Base-by-base conservation (phyloP, 345 rosid species). In the Erucastrum elatum region DNA sequence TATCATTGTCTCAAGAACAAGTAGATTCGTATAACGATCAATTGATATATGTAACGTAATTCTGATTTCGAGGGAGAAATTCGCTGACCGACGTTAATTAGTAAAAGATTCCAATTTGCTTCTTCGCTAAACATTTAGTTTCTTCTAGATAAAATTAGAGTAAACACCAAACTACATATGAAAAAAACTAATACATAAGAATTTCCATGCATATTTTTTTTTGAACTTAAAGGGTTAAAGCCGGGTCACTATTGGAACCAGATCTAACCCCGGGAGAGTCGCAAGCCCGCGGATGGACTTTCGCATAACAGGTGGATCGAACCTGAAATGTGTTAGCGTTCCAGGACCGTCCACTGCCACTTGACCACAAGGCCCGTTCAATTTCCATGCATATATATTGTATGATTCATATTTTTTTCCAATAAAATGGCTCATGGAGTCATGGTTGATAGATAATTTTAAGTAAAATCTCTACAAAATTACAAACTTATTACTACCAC, bases 1-100 rank as follows among this genome's bases (percentile, higher is more conserved):
- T 74, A 71, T 53, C 3, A 64, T 53, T n/a, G 59, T 34, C 26
- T 77, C 60, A 77, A 13, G 46, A 77, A 71, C 81, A 71, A 71
- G 66, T 25, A 63, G 64, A 60, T 27, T 27, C 15, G 64, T 34
- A 39, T 34, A 16, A 66, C 61, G 37, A 71, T 39, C 30, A 55
- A 55, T 64, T 12, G 58, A 34, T 60, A 74, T 63, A 30, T 33
- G 15, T 49, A 29, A 76, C 74, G 63, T 76, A 61, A 25, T 49
- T 62, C 69, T 26, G 75, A 17, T 69, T 70, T 68, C 49, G 12
- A 62, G 75, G 39, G 53, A 60, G 9, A 8, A 49, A 26, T 76
- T 11, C 26, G 70, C 26, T 56, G 17, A 30, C 8, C 29, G 21
- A 25, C 56, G 21, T 66, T 49, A 66, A 56, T 12, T 74, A 64